Percentiles rank a stretch among this genome's conserved stretches.
phyloP scores from a whole-genome alignment of 2,329 filamentous ascomycete species.

The Cladosporium sp. region DNA sequence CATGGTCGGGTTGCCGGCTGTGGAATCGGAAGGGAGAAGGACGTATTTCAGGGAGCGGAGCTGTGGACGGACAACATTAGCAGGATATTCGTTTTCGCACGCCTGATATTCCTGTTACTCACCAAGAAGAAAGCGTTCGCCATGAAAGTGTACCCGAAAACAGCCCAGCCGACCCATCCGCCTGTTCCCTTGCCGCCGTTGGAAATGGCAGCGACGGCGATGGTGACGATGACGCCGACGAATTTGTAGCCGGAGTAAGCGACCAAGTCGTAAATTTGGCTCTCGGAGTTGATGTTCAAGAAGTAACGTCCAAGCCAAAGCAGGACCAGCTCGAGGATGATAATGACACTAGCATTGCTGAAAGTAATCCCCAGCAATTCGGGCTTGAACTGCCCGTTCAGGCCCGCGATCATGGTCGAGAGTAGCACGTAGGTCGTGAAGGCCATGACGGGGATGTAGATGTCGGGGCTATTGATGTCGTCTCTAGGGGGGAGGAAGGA shows the following conservation, averaged over 20 bases:
- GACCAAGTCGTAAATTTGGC: slow-evolving; percentile 86
- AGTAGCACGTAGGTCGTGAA: slow-evolving; percentile 96
- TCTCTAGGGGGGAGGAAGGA: slow-evolving; percentile 89
- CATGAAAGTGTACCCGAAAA: slow-evolving; percentile 88
- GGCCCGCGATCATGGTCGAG: slow-evolving; percentile 82
- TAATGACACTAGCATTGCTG: slow-evolving; percentile 75
- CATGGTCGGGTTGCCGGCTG: slow-evolving; percentile 60
- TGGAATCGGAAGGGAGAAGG: slow-evolving; percentile 75
- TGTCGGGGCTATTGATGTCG: slow-evolving; percentile 96
- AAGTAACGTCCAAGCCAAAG: slow-evolving; percentile 93
- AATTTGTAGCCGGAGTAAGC: slow-evolving; percentile 99
- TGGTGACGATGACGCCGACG: slow-evolving; percentile 88
- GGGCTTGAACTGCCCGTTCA: slow-evolving; percentile 88
- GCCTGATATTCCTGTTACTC: slow-evolving; percentile 44
- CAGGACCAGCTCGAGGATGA: slow-evolving; percentile 82
- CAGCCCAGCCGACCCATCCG: slow-evolving; percentile 80
- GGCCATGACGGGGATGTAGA: slow-evolving; percentile 99
- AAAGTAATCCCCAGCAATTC: slow-evolving; percentile 89
- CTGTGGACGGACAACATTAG: slow-evolving; percentile 46
- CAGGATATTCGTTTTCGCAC: not conserved
- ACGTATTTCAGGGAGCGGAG: slow-evolving; percentile 96
- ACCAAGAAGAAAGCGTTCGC: slow-evolving; percentile 96
- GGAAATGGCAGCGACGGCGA: slow-evolving; percentile 72
- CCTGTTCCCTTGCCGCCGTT: slow-evolving; percentile 78
- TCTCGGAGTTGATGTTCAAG: slow-evolving; percentile 88